Conservation (phyloP, 495 filamentous ascomycete species). For the Hapsidospora chrysogenum region DNA sequence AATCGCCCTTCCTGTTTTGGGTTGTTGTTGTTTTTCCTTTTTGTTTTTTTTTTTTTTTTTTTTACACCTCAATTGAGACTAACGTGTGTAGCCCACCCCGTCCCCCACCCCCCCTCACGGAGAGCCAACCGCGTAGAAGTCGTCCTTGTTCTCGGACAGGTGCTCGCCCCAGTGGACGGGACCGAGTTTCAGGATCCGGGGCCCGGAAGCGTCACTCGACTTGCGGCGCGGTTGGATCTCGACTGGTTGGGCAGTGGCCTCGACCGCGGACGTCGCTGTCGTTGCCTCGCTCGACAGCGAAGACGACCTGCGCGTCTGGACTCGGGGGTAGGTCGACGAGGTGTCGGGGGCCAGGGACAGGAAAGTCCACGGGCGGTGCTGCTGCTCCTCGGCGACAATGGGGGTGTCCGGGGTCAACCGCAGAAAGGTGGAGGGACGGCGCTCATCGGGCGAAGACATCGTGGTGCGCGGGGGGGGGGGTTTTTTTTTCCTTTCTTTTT, state of each 20-base stretch:
- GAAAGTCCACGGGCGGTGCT: constrained; percentile 21
- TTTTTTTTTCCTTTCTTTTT: no score
- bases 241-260: not conserved
- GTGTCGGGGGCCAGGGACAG: constrained; percentile 26
- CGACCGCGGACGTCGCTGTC: no score
- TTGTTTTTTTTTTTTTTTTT: not conserved
- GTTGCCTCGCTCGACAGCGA: no score
- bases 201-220: constrained; percentile 16
- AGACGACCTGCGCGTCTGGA: not conserved
- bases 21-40: no score
- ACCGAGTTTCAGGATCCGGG: constrained; percentile 31
- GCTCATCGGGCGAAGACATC: no score
- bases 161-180: constrained; percentile 33
- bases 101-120: no score
- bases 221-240: no score
- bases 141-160: constrained; percentile 22
- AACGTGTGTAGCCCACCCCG: no score
- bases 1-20: no score
- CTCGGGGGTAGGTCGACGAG: constrained; percentile 23
- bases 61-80: not conserved
- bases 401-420: not conserved
- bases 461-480: no score
- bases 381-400: not conserved
- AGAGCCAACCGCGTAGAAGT: constrained; percentile 27
- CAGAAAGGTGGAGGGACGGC: not conserved